Evolutionary conservation across 306 rosid species (phyloP).

Genomic region (Boehmeria nivea): DNA sequence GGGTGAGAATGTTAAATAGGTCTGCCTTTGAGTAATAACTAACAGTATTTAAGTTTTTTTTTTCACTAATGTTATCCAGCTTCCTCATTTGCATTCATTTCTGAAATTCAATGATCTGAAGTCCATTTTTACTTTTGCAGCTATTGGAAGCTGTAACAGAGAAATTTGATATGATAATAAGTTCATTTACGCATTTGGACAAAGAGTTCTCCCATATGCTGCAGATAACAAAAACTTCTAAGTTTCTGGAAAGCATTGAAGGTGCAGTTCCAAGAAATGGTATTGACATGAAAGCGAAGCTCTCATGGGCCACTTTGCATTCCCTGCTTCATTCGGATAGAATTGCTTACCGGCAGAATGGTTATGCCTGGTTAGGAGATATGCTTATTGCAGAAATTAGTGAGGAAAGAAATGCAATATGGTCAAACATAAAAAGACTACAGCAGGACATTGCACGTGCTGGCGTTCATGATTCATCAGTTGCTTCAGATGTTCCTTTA

Average conservation of each 20-base stretch:
- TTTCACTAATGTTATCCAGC: neutral
- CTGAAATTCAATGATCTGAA: slow-evolving; percentile 15
- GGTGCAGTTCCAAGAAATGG: slow-evolving; percentile 50
- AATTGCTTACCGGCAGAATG: slow-evolving; percentile 76
- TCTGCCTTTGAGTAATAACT: neutral
- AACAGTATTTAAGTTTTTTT: neutral
- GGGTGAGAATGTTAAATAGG: too few species aligned
- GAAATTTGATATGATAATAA: slow-evolving; percentile 67
- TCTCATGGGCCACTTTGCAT: slow-evolving; percentile 85
- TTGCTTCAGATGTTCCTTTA: slow-evolving; percentile 65
- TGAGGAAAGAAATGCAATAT: slow-evolving; percentile 59
- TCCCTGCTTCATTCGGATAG: slow-evolving; percentile 95
- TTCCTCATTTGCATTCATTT: slow-evolving; percentile 4
- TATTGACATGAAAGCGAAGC: slow-evolving; percentile 59
- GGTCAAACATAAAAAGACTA: slow-evolving; percentile 67
- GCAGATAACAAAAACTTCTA: slow-evolving; percentile 72
- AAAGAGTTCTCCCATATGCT: slow-evolving; percentile 75
- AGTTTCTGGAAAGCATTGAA: slow-evolving; percentile 66
- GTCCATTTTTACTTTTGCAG: slow-evolving; percentile 44
- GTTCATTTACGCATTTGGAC: slow-evolving; percentile 90
- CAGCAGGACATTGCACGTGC: slow-evolving; percentile 64
- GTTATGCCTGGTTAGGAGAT: slow-evolving; percentile 89
- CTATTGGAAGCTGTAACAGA: slow-evolving; percentile 71
- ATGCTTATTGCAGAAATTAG: slow-evolving; percentile 89
- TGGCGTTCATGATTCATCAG: slow-evolving; percentile 60